Percentiles rank a stretch among this genome's conserved stretches.
phyloP scores from a whole-genome alignment of 495 filamentous ascomycete genomes.

The Annulohypoxylon maeteangense region DNA sequence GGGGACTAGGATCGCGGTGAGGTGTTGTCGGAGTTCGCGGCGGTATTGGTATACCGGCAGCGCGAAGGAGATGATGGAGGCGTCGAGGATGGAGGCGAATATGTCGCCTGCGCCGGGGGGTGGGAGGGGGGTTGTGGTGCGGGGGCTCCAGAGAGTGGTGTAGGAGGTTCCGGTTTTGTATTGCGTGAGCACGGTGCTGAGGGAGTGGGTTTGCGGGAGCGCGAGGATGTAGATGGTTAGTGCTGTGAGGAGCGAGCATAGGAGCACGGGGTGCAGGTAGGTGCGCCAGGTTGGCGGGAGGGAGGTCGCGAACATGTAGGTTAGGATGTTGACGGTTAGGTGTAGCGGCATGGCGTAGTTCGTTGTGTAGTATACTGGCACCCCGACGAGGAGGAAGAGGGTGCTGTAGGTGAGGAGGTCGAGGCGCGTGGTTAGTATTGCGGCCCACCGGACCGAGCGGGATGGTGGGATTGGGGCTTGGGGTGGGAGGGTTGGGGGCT shows the following conservation, averaged over 20 bases:
- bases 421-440: constrained; percentile 52
- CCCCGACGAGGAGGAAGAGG: constrained; percentile 59
- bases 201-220: constrained; percentile 46
- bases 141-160: constrained; percentile 54
- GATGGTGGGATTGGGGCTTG: constrained; percentile 55
- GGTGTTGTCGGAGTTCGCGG: constrained; percentile 58
- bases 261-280: constrained; percentile 64
- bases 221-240: constrained; percentile 60
- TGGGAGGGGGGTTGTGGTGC: constrained; percentile 19
- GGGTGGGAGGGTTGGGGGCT: constrained; percentile 17
- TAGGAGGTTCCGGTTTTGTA: constrained; percentile 61
- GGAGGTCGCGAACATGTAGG: constrained; percentile 59
- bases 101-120: constrained; percentile 63
- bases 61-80: constrained; percentile 64
- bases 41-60: constrained; percentile 66
- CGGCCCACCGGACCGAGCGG: constrained; percentile 58
- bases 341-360: constrained; percentile 66
- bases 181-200: constrained; percentile 48
- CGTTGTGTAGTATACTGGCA: constrained; percentile 60
- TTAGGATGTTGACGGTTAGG: constrained; percentile 58
- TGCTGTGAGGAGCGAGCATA: constrained; percentile 58
- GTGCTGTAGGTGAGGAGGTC: constrained; percentile 54
- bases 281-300: constrained; percentile 57
- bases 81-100: constrained; percentile 60
- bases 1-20: constrained; percentile 60